These are phyloP conservation scores for Taxawa tesnikishii DNA, from an alignment of 2,329 filamentous ascomycete genomes.

Conservation along the genomic window DNA sequence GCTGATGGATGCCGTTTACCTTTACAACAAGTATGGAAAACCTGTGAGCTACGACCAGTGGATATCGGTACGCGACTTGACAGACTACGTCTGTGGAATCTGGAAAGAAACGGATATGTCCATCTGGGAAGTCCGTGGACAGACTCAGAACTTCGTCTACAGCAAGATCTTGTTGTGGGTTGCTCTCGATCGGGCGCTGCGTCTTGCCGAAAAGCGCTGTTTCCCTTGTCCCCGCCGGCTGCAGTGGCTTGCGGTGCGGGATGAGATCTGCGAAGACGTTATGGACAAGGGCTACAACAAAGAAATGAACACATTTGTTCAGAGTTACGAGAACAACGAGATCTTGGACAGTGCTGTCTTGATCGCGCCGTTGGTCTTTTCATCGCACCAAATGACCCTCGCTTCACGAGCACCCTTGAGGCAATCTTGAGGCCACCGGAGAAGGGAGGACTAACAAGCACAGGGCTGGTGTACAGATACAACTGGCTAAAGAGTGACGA, in stretches of 20 bases:
- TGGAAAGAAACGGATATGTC: constrained; percentile 61
- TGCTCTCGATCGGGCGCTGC: constrained; percentile 46
- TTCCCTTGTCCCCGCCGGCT: constrained; percentile 50
- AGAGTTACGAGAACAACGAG: constrained; percentile 62
- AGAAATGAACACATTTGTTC: constrained; percentile 57
- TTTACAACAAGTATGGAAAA: constrained; percentile 38
- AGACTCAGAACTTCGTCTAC: constrained; percentile 67
- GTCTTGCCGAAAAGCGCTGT: constrained; percentile 43
- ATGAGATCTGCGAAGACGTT: constrained; percentile 59
- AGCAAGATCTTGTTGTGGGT: constrained; percentile 81
- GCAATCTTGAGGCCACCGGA: constrained; percentile 60
- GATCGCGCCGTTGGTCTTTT: constrained; percentile 73
- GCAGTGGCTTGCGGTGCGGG: constrained; percentile 53
- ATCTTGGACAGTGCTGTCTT: constrained; percentile 63
- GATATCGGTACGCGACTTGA: constrained; percentile 56
- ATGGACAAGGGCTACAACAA: constrained; percentile 71
- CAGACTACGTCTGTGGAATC: constrained; percentile 58
- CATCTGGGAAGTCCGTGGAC: constrained; percentile 69
- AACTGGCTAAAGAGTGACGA: constrained; percentile 57
- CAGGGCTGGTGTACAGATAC: constrained; percentile 65
- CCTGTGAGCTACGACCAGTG: constrained; percentile 64
- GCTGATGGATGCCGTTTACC: constrained; percentile 51
- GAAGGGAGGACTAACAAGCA: constrained; percentile 57
- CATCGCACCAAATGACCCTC: constrained; percentile 63
- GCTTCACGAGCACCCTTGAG: constrained; percentile 61